A percentile compares a stretch with the other conserved stretches of the same genome.
Evolutionary conservation across 2,329 filamentous ascomycete species (phyloP).

Genomic region (Chrysoporthe austroafricana): DNA sequence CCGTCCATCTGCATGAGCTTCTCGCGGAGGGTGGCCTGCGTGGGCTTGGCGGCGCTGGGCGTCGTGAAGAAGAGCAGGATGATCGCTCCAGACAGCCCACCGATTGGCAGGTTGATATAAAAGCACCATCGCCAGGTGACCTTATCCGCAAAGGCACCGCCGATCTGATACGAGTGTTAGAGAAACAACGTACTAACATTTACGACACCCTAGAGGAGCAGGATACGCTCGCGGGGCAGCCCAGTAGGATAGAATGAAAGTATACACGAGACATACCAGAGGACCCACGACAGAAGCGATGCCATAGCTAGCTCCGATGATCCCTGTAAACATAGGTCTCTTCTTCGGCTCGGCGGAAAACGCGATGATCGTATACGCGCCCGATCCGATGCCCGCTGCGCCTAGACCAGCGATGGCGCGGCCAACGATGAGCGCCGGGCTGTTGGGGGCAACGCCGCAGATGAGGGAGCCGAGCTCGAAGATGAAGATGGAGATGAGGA

Average conservation of each 20-base stretch:
- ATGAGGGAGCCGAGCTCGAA: constrained; percentile 52
- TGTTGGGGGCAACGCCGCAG: constrained; percentile 43
- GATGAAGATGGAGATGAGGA: constrained; percentile 42
- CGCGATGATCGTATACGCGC: constrained; percentile 30
- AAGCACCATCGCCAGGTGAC: constrained; percentile 38
- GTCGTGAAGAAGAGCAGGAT: constrained; percentile 42
- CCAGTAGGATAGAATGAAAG: constrained; percentile 10
- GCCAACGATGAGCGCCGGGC: constrained; percentile 31
- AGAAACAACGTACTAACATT: background rate
- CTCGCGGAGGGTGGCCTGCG: constrained; percentile 37
- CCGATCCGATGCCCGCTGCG: constrained; percentile 29
- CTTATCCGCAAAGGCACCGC: constrained; percentile 35
- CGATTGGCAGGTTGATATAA: constrained; percentile 40
- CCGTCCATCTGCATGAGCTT: constrained; percentile 50
- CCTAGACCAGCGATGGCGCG: constrained; percentile 28
- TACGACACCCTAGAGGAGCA: too few relatives aligned
- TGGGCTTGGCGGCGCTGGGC: constrained; percentile 39
- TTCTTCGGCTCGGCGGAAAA: constrained; percentile 32
- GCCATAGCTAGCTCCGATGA: constrained; percentile 28
- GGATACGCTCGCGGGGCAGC: too few relatives aligned
- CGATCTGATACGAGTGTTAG: constrained; percentile 17
- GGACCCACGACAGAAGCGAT: constrained; percentile 35
- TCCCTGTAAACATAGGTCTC: constrained; percentile 31
- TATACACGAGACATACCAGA: constrained; percentile 15
- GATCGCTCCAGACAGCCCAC: constrained; percentile 33